phyloP scores from a whole-genome alignment of 106 monocot species.

The Acorus calamus region DNA sequence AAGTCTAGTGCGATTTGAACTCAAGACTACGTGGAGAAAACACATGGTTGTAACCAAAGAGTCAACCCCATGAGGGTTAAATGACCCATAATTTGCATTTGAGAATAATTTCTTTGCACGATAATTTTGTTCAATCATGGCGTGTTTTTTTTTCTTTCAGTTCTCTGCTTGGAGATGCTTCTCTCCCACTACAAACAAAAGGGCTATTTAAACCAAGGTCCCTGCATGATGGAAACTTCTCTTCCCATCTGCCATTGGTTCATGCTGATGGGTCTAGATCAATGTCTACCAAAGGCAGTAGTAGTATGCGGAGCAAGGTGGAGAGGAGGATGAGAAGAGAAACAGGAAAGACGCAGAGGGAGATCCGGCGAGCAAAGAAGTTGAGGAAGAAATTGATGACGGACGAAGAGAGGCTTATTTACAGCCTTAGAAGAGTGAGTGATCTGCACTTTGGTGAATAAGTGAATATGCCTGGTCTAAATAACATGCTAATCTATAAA shows the following conservation, averaged over 20 bases:
- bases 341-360: conserved; percentile 78
- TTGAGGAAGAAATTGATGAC: conserved; percentile 92
- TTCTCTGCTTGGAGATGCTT: conserved; percentile 2
- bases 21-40: too few species aligned
- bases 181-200: conserved; percentile 4
- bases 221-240: not conserved
- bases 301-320: conserved; percentile 87
- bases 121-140: not conserved
- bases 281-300: conserved; percentile 63
- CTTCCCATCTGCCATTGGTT: not conserved
- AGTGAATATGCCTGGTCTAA: too few species aligned
- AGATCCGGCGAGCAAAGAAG: conserved; percentile 82
- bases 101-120: not conserved
- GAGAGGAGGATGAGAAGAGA: conserved; percentile 91
- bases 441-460: not conserved
- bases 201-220: not conserved
- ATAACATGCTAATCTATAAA: too few species aligned
- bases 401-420: conserved; percentile 91
- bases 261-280: conserved; percentile 13
- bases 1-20: too few species aligned
- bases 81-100: too few species aligned
- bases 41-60: too few species aligned
- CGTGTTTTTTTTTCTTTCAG: not conserved
- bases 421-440: conserved; percentile 83
- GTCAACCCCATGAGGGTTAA: too few species aligned